Conservation (phyloP, 2,329 filamentous ascomycete genomes). For the Aspergillus sp. region DNA sequence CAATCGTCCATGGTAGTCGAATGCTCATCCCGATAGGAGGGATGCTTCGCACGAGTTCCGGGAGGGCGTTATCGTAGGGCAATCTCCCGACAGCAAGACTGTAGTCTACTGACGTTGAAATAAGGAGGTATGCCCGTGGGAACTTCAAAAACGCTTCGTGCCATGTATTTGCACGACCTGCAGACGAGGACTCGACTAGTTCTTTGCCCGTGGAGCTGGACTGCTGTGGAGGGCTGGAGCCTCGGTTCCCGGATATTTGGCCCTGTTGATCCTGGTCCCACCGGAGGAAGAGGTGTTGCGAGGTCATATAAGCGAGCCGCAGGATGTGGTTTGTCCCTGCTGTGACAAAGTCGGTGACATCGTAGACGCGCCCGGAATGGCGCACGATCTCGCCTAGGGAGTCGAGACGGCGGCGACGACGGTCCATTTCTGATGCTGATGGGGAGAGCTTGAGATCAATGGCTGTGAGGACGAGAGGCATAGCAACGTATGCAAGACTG, state of each 20-base stretch:
- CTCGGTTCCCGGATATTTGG: not conserved
- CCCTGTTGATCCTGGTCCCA: not conserved
- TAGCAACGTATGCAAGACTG: slow-evolving; percentile 27
- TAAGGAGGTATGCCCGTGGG: slow-evolving; percentile 27
- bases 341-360: slow-evolving; percentile 28
- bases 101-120: slow-evolving; percentile 28
- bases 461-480: slow-evolving; percentile 28
- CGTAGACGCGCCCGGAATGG: slow-evolving; percentile 24
- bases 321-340: slow-evolving; percentile 26
- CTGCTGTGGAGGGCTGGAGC: not conserved
- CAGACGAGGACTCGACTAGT: not conserved
- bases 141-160: slow-evolving; percentile 25
- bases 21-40: slow-evolving; percentile 16
- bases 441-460: slow-evolving; percentile 30
- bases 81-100: slow-evolving; percentile 21
- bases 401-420: slow-evolving; percentile 19
- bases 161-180: slow-evolving; percentile 21
- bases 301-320: slow-evolving; percentile 25
- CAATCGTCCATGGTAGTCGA: slow-evolving; percentile 22
- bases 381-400: slow-evolving; percentile 24
- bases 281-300: slow-evolving; percentile 24
- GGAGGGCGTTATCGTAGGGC: slow-evolving; percentile 22
- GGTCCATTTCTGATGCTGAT: slow-evolving; percentile 14
- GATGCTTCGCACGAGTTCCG: slow-evolving; percentile 23
- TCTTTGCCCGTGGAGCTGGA: not conserved